phyloP scores from a whole-genome alignment of 768 basidiomycete species.

The Russula brevipes region DNA sequence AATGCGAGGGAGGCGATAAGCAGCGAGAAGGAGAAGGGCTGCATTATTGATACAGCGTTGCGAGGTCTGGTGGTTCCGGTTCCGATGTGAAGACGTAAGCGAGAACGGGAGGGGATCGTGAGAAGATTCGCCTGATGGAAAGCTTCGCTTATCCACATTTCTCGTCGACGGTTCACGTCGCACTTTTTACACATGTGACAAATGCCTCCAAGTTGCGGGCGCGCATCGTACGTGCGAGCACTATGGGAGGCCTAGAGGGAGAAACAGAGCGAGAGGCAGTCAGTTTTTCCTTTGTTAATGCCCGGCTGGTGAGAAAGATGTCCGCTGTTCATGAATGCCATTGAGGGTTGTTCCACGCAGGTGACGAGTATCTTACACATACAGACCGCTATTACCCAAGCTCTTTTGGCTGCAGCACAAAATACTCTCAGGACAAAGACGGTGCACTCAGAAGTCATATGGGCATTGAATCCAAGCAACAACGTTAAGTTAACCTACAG shows the following conservation, averaged over 20 bases:
- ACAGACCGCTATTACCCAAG: constrained; percentile 78
- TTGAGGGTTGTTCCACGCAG: constrained; percentile 38
- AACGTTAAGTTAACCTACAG: constrained; percentile 48
- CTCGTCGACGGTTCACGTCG: constrained; percentile 47
- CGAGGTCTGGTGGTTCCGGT: neutral
- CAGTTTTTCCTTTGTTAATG: constrained; percentile 90
- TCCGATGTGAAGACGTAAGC: neutral
- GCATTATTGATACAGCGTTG: neutral
- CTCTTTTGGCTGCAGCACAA: constrained; percentile 62
- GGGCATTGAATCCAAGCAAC: constrained; percentile 78
- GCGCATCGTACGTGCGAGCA: constrained; percentile 68
- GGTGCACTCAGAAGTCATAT: constrained; percentile 88
- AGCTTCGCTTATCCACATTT: constrained; percentile 53
- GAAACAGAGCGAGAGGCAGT: constrained; percentile 68
- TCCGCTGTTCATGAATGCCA: neutral
- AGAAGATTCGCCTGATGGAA: constrained; percentile 41
- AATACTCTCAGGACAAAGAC: constrained; percentile 72
- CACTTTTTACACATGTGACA: constrained; percentile 59
- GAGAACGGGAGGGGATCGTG: constrained; percentile 6
- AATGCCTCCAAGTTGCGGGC: constrained; percentile 58
- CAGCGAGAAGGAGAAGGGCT: constrained; percentile 16
- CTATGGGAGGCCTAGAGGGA: constrained; percentile 52
- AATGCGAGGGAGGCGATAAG: constrained; percentile 22
- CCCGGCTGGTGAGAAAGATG: constrained; percentile 52
- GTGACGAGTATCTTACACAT: constrained; percentile 78